phyloP scores from a whole-genome alignment of 2,329 filamentous ascomycete species.

The Fusarium pseudocircinatum region DNA sequence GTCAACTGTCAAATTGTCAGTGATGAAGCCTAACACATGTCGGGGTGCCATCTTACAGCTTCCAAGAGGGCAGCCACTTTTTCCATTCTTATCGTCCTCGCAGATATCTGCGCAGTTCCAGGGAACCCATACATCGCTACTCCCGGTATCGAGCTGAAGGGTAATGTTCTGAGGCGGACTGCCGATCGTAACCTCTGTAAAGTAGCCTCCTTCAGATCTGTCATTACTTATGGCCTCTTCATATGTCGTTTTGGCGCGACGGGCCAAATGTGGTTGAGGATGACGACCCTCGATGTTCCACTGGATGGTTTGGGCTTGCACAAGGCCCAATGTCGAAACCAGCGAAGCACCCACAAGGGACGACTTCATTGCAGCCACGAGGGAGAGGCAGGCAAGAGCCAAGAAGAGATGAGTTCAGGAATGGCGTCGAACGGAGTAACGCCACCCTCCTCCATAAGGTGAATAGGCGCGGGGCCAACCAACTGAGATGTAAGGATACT shows the following conservation, averaged over 20 bases:
- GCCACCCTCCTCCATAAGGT: conserved; percentile 40
- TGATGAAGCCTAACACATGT: neutral
- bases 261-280: conserved; percentile 44
- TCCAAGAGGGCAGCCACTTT: conserved; percentile 54
- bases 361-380: conserved; percentile 39
- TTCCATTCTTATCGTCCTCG: conserved; percentile 27
- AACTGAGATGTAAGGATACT: conserved; percentile 4
- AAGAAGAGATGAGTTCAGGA: conserved; percentile 21
- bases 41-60: conserved; percentile 53
- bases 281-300: conserved; percentile 58
- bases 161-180: conserved; percentile 66
- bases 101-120: conserved; percentile 53
- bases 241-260: conserved; percentile 52
- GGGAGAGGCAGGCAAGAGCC: neutral
- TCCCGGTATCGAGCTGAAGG: conserved; percentile 72
- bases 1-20: conserved; percentile 55
- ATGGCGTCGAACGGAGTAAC: conserved; percentile 33
- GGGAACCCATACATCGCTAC: conserved; percentile 72
- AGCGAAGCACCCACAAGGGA: conserved; percentile 31
- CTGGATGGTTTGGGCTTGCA: conserved; percentile 52
- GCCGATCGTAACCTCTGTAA: conserved; percentile 65
- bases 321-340: conserved; percentile 37
- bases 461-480: conserved; percentile 19
- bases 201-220: conserved; percentile 59
- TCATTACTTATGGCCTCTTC: conserved; percentile 58